Evolutionary conservation across 2,329 filamentous ascomycete genomes (phyloP).

Genomic region (Malbranchea zuffiana): DNA sequence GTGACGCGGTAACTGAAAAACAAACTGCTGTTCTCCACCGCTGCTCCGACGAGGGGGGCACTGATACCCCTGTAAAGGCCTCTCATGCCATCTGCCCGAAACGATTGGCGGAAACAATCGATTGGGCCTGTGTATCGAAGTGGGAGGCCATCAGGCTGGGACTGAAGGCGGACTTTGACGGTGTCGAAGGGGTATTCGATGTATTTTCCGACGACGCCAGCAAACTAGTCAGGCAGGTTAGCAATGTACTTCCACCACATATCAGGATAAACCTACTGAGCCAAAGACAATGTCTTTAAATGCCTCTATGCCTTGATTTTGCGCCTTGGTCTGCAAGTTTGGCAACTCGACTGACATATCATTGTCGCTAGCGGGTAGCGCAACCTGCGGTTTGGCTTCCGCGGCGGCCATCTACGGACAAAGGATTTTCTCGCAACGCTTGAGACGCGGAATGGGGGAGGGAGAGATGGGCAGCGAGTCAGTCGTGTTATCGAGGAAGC

Average conservation of each 20-base stretch:
- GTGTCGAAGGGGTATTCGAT: slow-evolving; percentile 99
- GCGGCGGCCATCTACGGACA: slow-evolving; percentile 11
- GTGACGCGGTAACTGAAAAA: slow-evolving; percentile 78
- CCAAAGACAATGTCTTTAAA: slow-evolving; percentile 81
- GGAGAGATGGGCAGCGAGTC: neutral
- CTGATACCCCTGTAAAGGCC: slow-evolving; percentile 88
- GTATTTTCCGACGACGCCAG: slow-evolving; percentile 83
- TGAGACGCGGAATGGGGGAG: neutral
- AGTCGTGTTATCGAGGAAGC: slow-evolving; percentile 19
- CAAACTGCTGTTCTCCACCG: slow-evolving; percentile 79
- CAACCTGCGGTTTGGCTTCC: slow-evolving; percentile 16
- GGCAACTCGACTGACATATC: slow-evolving; percentile 33
- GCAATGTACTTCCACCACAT: slow-evolving; percentile 3
- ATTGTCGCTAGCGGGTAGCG: slow-evolving; percentile 27
- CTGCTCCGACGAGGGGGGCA: slow-evolving; percentile 80
- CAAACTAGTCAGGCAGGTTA: slow-evolving; percentile 43
- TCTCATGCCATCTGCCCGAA: slow-evolving; percentile 64
- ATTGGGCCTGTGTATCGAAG: slow-evolving; percentile 74
- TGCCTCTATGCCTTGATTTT: slow-evolving; percentile 51
- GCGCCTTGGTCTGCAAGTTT: slow-evolving; percentile 23
- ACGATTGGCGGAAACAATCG: slow-evolving; percentile 85
- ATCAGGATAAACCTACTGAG: slow-evolving; percentile 48
- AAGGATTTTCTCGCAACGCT: neutral
- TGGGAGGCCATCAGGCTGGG: slow-evolving; percentile 77
- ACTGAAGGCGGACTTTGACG: slow-evolving; percentile 91